These are phyloP conservation scores for Syncephalastrum monosporum DNA, from an alignment of 371 early-diverging fungal species.

Conservation along the genomic window DNA sequence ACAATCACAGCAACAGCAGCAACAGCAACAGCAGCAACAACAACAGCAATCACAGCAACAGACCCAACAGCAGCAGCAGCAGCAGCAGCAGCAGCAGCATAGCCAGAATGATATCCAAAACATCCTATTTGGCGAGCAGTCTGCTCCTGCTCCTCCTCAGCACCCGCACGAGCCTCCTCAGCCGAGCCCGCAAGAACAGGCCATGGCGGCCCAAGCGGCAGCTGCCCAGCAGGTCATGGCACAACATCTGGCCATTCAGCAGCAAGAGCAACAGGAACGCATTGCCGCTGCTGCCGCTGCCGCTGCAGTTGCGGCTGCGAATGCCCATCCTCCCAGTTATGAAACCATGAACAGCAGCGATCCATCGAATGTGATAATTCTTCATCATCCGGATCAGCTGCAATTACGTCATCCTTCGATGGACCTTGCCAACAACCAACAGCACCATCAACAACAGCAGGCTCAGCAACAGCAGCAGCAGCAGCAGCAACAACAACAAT, in stretches of 20 bases:
- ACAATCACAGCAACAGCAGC: slow-evolving; percentile 1
- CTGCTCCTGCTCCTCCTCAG: slow-evolving; percentile 2
- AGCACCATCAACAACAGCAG: no score
- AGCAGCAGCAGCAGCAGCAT: slow-evolving; percentile 8
- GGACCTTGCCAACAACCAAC: no score
- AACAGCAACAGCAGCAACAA: slow-evolving; percentile 8
- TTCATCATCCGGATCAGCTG: slow-evolving; percentile 14
- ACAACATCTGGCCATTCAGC: slow-evolving; percentile 13
- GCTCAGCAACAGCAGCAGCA: no score
- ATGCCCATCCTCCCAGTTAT: background rate
- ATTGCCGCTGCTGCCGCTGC: background rate
- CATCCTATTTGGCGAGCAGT: slow-evolving; percentile 11
- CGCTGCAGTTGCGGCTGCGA: background rate
- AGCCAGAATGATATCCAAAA: slow-evolving; percentile 10
- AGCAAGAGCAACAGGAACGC: slow-evolving; percentile 11
- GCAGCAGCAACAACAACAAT: slow-evolving; percentile 6
- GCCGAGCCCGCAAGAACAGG: slow-evolving; percentile 12
- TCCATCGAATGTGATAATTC: slow-evolving; percentile 11
- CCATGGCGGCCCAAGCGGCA: slow-evolving; percentile 10
- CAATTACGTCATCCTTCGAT: slow-evolving; percentile 8
- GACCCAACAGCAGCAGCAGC: background rate
- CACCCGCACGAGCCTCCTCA: slow-evolving; percentile 9
- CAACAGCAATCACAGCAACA: background rate
- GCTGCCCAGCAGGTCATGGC: slow-evolving; percentile 21
- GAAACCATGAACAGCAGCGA: background rate